Evolutionary conservation across 2,329 filamentous ascomycete species (phyloP), one percentile per base, ranked within the genome.

Genomic region (Ascomycota sp.): DNA sequence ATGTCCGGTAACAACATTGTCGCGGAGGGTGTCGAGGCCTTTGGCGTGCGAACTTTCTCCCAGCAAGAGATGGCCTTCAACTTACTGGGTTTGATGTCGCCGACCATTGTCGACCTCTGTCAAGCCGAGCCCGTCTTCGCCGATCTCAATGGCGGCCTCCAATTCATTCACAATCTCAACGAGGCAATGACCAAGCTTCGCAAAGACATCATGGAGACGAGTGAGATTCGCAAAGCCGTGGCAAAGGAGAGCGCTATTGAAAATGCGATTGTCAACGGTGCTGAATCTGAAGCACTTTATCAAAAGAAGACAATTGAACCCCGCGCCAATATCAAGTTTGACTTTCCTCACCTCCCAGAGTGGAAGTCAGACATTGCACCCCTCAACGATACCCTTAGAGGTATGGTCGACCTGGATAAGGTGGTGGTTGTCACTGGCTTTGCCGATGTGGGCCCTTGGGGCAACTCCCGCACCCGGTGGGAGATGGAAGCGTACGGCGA

Each of bases 41-140:
- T 91, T 43, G 89, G 89, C 47, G 89, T 95, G 24, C 83, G 89
- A 46, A 98, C 89, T 4, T 98, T 98, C 66, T 95, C 86, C 8
- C 89, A 95, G 59, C 83, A 92, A 54, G 89, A 98, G 58, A 98
- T 98, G 89, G 89, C 89, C 11, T 98, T 98, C 67, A 98, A 98
- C 59, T 59, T 98, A 43, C 71, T 98, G 31, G 86, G 89, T 44
- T 70, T 98, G 35, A 92, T 98, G 89, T 79, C 84, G 1, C 84
- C 89, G 28, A 69, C 76, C 25, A 80, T 98, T 46, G 84, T 92
- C 44, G 83, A 98, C 51, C 70, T 98, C 30, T 98, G 89, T 66
- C 89, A 98, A 61, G 65, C 71, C 31, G 82, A 95, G 59, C 91
- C 89, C 9, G 83, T 98, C 38, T 95, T 89, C 57, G 89, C 89